Evolutionary conservation across 2,329 filamentous ascomycete species (phyloP), one percentile per base, ranked within the genome.

Genomic region (Tympanopsis confertula): DNA sequence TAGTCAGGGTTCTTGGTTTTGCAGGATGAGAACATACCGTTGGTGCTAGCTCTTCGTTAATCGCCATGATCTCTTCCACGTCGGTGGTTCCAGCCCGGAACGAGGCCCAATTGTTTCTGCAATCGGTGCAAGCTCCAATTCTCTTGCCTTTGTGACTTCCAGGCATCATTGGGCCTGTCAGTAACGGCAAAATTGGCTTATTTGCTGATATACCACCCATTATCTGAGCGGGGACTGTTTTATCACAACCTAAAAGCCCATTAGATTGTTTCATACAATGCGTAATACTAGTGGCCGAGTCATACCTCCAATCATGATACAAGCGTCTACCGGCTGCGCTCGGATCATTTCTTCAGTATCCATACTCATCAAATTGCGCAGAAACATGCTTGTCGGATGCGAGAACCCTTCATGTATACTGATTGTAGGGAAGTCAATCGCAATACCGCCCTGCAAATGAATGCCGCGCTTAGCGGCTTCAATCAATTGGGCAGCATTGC

Each of bases 321-420:
- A 73, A 0, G 76, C 74, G 55, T 86, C 81, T 13, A 81, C 65
- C 1, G 81, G 80, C 54, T 85, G 81, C 0, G 79, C 80, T 32
- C 63, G 63, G 38, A 85, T 76, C 81, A 86, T 86, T 53, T 86
- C 82, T 53, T 86, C 82, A 0, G 82, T 86, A 50, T 86, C 82
- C 77, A 86, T 83, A 45, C 75, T 79, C 81, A 86, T 86, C 40
- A 86, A 50, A 45, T 86, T 86, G 20, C 82, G 58, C 35, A 86
- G 50, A 39, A 76, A 85, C 82, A 86, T 85, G 57, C 79, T 84
- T 4, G 81, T 85, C 2, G 80, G 81, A 32, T 68, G 63, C 0
- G 80, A 66, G 50, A 86, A 86, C 3, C 65, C 70, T 62, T 86
- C 81, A 45, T 81, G 75, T 1, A 86, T 50, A 43, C 75, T 82